These are phyloP conservation scores for Phytophthora sp. DNA, from an alignment of 352 stramenopile species.

Conservation along the genomic window DNA sequence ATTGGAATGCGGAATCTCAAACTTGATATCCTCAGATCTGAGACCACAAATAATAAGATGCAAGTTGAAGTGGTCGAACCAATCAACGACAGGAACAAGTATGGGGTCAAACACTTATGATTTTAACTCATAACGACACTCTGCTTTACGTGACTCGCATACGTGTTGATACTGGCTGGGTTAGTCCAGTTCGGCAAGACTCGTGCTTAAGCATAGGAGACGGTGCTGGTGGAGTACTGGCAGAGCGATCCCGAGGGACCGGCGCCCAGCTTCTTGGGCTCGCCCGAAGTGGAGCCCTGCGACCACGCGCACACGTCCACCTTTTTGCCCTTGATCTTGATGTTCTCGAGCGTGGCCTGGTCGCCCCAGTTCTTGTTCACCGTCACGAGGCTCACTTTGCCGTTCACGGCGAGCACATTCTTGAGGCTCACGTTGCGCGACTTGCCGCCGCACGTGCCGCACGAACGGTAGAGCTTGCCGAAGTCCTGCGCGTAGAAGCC, in stretches of 20 bases:
- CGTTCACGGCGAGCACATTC: constrained; percentile 27
- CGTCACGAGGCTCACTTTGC: constrained; percentile 23
- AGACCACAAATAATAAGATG: background rate
- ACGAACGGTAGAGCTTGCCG: constrained; percentile 25
- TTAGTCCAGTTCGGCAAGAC: background rate
- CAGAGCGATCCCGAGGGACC: constrained; percentile 36
- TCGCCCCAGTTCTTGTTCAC: constrained; percentile 17
- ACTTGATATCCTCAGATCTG: constrained; percentile 6
- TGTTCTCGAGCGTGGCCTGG: constrained; percentile 23
- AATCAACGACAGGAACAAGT: background rate
- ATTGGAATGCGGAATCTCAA: background rate
- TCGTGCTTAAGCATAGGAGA: constrained; percentile 21
- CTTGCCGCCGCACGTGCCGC: constrained; percentile 16
- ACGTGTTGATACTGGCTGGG: no score
- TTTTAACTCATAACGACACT: background rate
- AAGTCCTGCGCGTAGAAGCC: constrained; percentile 27
- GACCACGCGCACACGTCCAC: constrained; percentile 24
- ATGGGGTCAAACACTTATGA: no score
- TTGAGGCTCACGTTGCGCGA: constrained; percentile 22
- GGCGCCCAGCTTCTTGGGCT: constrained; percentile 19
- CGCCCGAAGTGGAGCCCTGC: constrained; percentile 16
- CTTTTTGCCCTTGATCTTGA: constrained; percentile 35
- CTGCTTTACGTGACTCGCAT: no score
- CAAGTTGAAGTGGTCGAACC: background rate
- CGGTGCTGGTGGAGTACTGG: constrained; percentile 33